Conservation (phyloP, 306 rosid genomes). For the Begonia peltatifolia region DNA sequence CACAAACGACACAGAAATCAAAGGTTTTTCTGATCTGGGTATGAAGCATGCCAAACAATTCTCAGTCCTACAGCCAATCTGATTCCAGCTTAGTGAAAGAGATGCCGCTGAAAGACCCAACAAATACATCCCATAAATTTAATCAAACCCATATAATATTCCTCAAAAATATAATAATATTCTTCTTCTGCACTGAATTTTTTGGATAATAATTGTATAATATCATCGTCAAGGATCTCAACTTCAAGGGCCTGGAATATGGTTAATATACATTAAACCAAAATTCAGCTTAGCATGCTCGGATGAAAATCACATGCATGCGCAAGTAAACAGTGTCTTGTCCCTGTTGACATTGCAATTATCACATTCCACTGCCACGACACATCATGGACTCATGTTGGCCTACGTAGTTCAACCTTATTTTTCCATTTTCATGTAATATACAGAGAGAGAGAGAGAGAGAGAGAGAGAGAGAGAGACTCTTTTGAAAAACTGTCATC, state of each 20-base stretch:
- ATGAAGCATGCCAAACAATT: conserved; percentile 84
- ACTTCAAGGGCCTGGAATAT: conserved; percentile 12
- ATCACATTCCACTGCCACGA: neutral
- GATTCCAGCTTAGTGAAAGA: conserved; percentile 73
- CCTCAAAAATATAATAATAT: neutral
- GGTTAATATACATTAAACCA: conserved; percentile 30
- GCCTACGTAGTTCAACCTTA: no score
- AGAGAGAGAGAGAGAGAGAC: no score
- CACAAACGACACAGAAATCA: conserved; percentile 35
- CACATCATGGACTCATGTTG: no score
- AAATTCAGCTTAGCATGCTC: conserved; percentile 39
- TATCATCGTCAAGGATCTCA: conserved; percentile 2
- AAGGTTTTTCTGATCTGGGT: conserved; percentile 39
- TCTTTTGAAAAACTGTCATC: no score
- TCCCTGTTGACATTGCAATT: neutral
- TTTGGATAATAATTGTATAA: neutral
- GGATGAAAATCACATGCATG: conserved; percentile 68
- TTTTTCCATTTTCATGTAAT: no score
- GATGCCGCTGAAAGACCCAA: conserved; percentile 68
- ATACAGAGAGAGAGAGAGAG: no score
- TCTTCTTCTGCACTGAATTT: neutral
- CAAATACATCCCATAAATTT: conserved; percentile 8
- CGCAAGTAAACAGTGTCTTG: conserved; percentile 6
- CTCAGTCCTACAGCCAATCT: conserved; percentile 78
- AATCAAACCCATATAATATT: neutral